Evolutionary conservation across 2,329 filamentous ascomycete genomes (phyloP).

Genomic region (Ophiostoma sp.): DNA sequence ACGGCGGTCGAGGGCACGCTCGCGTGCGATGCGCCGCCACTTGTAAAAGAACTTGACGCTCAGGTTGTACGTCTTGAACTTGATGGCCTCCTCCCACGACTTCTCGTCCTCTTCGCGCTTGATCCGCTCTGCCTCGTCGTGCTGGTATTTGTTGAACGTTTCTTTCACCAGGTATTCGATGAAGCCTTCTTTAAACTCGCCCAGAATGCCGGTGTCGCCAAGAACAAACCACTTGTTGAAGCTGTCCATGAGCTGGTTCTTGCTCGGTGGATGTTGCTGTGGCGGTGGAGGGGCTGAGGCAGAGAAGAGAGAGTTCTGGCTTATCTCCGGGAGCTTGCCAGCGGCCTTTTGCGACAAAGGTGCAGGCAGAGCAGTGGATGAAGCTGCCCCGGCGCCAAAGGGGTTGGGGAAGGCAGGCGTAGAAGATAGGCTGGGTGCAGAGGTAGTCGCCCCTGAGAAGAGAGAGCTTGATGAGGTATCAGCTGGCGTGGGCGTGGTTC

Average conservation of each 20-base stretch:
- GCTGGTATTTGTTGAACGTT: conserved; percentile 39
- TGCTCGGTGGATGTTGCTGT: conserved; percentile 15
- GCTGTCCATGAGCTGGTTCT: conserved; percentile 42
- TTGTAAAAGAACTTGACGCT: conserved; percentile 52
- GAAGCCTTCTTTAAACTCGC: conserved; percentile 44
- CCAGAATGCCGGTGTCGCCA: conserved; percentile 49
- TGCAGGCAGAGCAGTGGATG: background rate
- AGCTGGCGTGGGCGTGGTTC: background rate
- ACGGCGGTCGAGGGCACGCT: conserved; percentile 45
- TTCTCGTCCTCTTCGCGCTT: conserved; percentile 45
- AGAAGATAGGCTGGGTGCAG: background rate
- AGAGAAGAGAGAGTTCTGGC: background rate
- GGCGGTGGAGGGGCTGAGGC: conserved; percentile 19
- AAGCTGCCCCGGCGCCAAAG: background rate
- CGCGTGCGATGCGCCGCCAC: conserved; percentile 48
- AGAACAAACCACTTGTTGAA: conserved; percentile 51
- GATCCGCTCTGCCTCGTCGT: conserved; percentile 39
- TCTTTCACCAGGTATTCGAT: conserved; percentile 42
- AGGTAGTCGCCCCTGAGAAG: background rate
- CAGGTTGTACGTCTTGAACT: conserved; percentile 47
- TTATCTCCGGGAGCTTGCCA: background rate
- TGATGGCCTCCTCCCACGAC: conserved; percentile 43
- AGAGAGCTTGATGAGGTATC: background rate
- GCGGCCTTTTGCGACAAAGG: background rate
- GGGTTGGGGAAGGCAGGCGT: background rate